Base-by-base conservation (phyloP, 768 basidiomycete genomes). In the Kwoniella botswanensis region DNA sequence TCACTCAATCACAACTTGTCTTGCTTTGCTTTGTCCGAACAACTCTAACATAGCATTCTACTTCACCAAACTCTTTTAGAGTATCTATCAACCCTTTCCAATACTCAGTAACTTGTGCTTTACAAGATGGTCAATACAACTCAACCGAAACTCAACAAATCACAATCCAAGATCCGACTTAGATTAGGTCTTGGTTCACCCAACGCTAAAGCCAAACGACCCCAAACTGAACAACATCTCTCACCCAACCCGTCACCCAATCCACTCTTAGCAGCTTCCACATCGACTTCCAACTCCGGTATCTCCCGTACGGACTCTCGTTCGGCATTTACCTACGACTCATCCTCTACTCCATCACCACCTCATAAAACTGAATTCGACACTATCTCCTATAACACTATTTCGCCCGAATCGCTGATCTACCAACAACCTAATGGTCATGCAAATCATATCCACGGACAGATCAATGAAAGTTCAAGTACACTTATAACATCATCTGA, bases 151-250 rank as follows among this genome's bases (percentile, higher is more conserved):
- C 72, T 83, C 4, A 54, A 67, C 58, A 80, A 80, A 41, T 75
- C 77, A 44, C 80, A 81, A 67, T 82, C 79, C 17, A 79, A 79
- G 68, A 72, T 83, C 13, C 72, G 82, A 10, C 76, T 83, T n/a
- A 71, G 80, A 44, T 63, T 83, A 0, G 81, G 81, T 54, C 68
- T 82, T 11, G 57, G 57, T n/a, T 76, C 80, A 7, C 79, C 82
- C 29, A 71, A 78, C 67, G 72, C 76, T n/a, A 73, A 72, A 68
- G 63, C 70, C n/a, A 72, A 70, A 59, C 65, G 17, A 60, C 71
- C 12, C 17, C 70, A 62, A 35, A 58, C 57, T 21, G 13, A 29
- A 22, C 41, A 64, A 42, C 57, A 65, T 46, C 29, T 63, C 44
- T 54, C 68, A 65, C 26, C 21, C 29, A 52, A 29, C 58, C 43